A percentile compares a stretch with the other conserved stretches of the same genome.
Conservation (phyloP, 2,329 filamentous ascomycete species). For the Rhytidhysteron rufulum region DNA sequence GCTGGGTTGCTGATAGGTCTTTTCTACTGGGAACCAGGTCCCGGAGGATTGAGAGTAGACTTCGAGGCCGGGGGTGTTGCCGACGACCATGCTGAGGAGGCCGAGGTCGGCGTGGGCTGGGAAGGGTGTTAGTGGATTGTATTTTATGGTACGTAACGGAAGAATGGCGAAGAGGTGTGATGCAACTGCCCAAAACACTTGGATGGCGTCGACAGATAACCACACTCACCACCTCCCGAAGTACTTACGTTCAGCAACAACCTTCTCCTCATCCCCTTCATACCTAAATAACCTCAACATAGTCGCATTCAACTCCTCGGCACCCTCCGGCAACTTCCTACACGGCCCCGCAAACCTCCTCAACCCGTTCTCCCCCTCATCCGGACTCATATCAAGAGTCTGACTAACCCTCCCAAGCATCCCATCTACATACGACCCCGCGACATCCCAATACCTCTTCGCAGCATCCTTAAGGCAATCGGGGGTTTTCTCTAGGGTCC, state of each 20-base stretch:
- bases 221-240: not conserved
- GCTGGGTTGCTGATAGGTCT: conserved; percentile 15
- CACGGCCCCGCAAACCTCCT: conserved; percentile 25
- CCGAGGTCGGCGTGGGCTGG: conserved; percentile 32
- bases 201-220: not conserved
- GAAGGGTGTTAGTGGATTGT: not conserved
- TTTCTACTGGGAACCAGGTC: conserved; percentile 25
- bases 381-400: conserved; percentile 15
- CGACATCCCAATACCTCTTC: conserved; percentile 29
- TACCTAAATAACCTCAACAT: conserved; percentile 36
- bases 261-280: conserved; percentile 29
- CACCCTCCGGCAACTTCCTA: conserved; percentile 13
- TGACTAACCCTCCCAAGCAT: conserved; percentile 22
- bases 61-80: conserved; percentile 33
- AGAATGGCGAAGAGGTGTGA: not conserved
- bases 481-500: conserved; percentile 28
- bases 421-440: conserved; percentile 21
- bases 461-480: conserved; percentile 26
- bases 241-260: conserved; percentile 27
- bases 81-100: conserved; percentile 29
- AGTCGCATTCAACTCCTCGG: conserved; percentile 26
- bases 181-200: not conserved
- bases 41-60: conserved; percentile 23
- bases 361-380: conserved; percentile 12
- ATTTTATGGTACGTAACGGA: not conserved